These are phyloP conservation scores for Ilex asprella DNA, from an alignment of 257 asterid genomes.

Conservation along the genomic window DNA sequence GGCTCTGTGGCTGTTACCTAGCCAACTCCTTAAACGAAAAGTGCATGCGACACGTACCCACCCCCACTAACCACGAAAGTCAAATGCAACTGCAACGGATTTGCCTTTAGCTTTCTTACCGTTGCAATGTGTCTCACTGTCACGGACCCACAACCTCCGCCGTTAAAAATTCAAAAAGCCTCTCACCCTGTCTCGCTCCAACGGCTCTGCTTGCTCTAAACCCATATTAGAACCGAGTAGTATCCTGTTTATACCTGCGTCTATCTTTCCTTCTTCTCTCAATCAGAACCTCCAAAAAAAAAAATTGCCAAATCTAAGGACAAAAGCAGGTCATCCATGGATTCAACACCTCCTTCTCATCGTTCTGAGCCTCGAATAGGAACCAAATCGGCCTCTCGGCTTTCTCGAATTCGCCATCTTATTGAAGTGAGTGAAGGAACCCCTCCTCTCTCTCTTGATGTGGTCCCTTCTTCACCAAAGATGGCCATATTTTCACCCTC, in stretches of 20 bases:
- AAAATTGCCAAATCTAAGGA: slow-evolving; percentile 3
- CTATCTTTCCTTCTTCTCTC: slow-evolving; percentile 3
- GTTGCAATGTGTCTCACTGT: slow-evolving; percentile 20
- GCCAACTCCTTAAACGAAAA: not conserved
- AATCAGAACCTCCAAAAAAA: not conserved
- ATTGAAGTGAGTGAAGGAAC: slow-evolving; percentile 35
- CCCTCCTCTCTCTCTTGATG: slow-evolving; percentile 60
- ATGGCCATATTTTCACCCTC: slow-evolving; percentile 49
- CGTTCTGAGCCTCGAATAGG: slow-evolving; percentile 43
- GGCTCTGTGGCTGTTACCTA: too few relatives aligned
- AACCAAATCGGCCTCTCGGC: slow-evolving; percentile 62
- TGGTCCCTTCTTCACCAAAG: slow-evolving; percentile 63
- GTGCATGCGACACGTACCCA: too few relatives aligned
- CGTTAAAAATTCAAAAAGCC: slow-evolving; percentile 19
- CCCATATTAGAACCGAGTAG: slow-evolving; percentile 1
- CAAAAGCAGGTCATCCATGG: slow-evolving; percentile 35
- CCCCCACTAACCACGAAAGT: not conserved
- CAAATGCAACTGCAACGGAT: slow-evolving; percentile 18
- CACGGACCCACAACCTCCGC: slow-evolving; percentile 20
- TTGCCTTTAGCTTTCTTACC: slow-evolving; percentile 27
- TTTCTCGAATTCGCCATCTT: slow-evolving; percentile 55
- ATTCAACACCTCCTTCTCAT: slow-evolving; percentile 44
- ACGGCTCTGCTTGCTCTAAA: slow-evolving; percentile 43
- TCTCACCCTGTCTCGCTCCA: slow-evolving; percentile 6
- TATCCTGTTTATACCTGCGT: not conserved